Evolutionary conservation across 1,284 basidiomycete genomes (phyloP).

Genomic region (Leccinum subrobustum): DNA sequence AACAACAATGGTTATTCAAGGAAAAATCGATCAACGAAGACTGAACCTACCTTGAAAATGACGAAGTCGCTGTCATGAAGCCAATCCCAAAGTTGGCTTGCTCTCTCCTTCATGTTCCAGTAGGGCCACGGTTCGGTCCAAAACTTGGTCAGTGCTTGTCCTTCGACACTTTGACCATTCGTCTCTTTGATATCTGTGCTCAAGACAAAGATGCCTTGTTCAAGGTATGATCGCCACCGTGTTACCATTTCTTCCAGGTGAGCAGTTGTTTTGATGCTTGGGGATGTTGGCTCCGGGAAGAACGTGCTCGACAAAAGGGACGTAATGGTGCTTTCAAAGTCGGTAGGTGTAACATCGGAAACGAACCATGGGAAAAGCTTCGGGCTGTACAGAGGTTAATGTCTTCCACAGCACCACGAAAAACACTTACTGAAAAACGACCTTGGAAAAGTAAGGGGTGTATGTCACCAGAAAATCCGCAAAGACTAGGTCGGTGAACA

Average conservation of each 20-base stretch:
- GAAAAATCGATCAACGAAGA: background rate
- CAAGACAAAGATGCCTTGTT: slow-evolving; percentile 63
- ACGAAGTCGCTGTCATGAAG: slow-evolving; percentile 75
- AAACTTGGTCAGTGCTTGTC: slow-evolving; percentile 52
- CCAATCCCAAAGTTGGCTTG: slow-evolving; percentile 56
- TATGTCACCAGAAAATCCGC: slow-evolving; percentile 92
- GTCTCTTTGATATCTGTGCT: slow-evolving; percentile 53
- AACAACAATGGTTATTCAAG: background rate
- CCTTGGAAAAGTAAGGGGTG: slow-evolving; percentile 77
- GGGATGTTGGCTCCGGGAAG: slow-evolving; percentile 40
- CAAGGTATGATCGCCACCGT: slow-evolving; percentile 76
- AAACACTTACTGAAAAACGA: slow-evolving; percentile 82
- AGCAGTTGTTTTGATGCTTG: slow-evolving; percentile 22
- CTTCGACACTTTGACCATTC: slow-evolving; percentile 10
- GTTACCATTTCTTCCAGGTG: slow-evolving; percentile 62
- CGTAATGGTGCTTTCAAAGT: slow-evolving; percentile 60
- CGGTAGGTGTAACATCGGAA: slow-evolving; percentile 82
- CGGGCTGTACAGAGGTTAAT: slow-evolving; percentile 49
- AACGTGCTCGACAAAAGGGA: slow-evolving; percentile 57
- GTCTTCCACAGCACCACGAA: background rate
- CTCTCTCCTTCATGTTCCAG: slow-evolving; percentile 71
- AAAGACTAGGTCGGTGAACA: slow-evolving; percentile 92
- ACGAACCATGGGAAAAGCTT: slow-evolving; percentile 95
- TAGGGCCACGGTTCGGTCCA: slow-evolving; percentile 87
- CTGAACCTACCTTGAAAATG: slow-evolving; percentile 78